Base-by-base conservation (phyloP, 2,329 filamentous ascomycete species). In the Cordyceps militaris region DNA sequence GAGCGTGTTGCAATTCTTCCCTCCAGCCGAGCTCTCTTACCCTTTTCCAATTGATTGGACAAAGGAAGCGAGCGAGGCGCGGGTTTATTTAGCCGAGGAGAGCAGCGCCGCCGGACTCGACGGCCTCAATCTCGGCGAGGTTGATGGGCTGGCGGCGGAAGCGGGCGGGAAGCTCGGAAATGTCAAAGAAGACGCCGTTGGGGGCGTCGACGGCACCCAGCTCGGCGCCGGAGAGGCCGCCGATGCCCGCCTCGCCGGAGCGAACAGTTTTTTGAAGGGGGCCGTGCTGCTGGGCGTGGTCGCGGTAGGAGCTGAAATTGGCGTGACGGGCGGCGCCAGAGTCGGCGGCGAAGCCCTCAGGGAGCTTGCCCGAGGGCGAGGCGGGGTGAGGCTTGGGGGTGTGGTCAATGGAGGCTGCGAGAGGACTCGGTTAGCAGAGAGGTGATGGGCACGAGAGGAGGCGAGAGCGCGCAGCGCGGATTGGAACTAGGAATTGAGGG, bases 91-190 rank as follows among this genome's bases (percentile, higher is more conserved):
- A 82, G 61, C 76, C 75, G 62, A 79, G 73, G 58, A 79, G 70
- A 36, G 80, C 74, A 34, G 93, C 94, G 58, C 94, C 94, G 57
- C 92, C 94, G 57, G 90, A 94, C 83, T 97, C 91, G 68, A 99
- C 83, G 23, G 91, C 92, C 73, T 97, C 94, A 60, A 99, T 99
- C 82, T 99, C 94, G 44, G 86, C 85, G 65, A 86, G 74, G 38
- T 83, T 86, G 75, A 92, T 88, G 13, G 84, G 81, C 50, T 83
- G 77, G 63, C 91, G 83, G 68, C 86, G 84, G 82, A 97, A 99
- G 66, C 93, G 84, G 62, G 79, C 71, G 19, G 94, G 93, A 24
- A 99, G 85, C 75, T 99, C 89, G 65, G 84, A 89, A 65, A 91
- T 85, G 73, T 97, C 94, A 70, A 96, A 97, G 73, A 81, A 91